Evolutionary conservation across 495 filamentous ascomycete species (phyloP).

Genomic region (Trichoderma asperelloides): DNA sequence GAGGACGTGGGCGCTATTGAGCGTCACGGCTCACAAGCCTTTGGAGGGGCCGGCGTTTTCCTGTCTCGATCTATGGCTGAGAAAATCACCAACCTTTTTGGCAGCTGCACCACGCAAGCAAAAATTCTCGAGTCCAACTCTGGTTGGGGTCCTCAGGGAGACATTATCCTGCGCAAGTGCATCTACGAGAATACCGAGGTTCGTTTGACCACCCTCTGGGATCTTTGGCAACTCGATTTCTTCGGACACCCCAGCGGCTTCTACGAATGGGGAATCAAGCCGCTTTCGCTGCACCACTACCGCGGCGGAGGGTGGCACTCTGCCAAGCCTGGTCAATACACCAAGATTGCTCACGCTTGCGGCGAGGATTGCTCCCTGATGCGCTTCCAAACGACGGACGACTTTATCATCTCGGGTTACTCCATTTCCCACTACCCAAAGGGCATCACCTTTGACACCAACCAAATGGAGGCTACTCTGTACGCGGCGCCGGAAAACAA

Average conservation of each 20-base stretch:
- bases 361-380: conserved; percentile 57
- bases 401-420: conserved; percentile 57
- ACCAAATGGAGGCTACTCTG: conserved; percentile 58
- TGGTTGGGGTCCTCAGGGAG: conserved; percentile 48
- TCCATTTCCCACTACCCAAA: conserved; percentile 55
- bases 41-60: conserved; percentile 66
- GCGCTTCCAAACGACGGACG: conserved; percentile 55
- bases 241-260: conserved; percentile 57
- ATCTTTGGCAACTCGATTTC: conserved; percentile 60
- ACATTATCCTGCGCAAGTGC: conserved; percentile 58
- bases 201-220: conserved; percentile 50
- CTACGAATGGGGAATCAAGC: conserved; percentile 57
- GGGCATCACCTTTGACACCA: conserved; percentile 48
- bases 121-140: conserved; percentile 45
- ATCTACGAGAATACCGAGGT: conserved; percentile 56
- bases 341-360: conserved; percentile 52
- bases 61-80: conserved; percentile 54
- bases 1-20: conserved; percentile 62
- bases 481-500: conserved; percentile 44
- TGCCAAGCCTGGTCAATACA: conserved; percentile 54
- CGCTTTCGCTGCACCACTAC: conserved; percentile 60
- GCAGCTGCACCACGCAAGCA: conserved; percentile 40
- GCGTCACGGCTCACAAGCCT: conserved; percentile 60
- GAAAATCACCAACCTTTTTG: conserved; percentile 49
- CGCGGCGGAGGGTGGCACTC: conserved; percentile 42